These are phyloP conservation scores for Hyphodiscus sp. DNA, from an alignment of 2,329 filamentous ascomycete genomes.

Conservation along the genomic window DNA sequence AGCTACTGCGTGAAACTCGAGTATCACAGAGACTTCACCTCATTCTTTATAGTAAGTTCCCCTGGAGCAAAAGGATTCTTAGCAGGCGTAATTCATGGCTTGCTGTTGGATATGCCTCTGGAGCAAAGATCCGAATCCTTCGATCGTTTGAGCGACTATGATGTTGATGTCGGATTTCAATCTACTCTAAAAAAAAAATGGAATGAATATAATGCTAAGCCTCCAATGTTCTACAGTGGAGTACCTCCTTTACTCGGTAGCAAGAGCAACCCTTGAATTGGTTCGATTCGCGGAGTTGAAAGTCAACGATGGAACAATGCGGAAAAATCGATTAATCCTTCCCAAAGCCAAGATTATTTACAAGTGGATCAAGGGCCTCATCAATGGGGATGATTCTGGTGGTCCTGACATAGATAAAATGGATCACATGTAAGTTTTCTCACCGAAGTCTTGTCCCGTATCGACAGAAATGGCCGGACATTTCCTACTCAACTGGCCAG, in stretches of 20 bases:
- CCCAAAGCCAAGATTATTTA: slow-evolving; percentile 53
- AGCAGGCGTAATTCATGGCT: no score
- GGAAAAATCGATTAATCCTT: slow-evolving; percentile 51
- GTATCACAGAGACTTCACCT: slow-evolving; percentile 53
- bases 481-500: neutral
- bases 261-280: slow-evolving; percentile 53
- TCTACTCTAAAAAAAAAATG: no score
- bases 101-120: no score
- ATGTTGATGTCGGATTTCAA: no score
- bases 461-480: neutral
- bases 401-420: slow-evolving; percentile 38
- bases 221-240: slow-evolving; percentile 38
- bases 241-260: slow-evolving; percentile 53
- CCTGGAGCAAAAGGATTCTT: no score
- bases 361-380: slow-evolving; percentile 54
- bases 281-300: slow-evolving; percentile 58
- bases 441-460: neutral
- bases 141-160: no score
- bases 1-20: slow-evolving; percentile 5
- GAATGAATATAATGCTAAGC: no score
- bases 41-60: slow-evolving; percentile 44
- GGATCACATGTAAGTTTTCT: slow-evolving; percentile 26
- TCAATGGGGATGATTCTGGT: slow-evolving; percentile 42
- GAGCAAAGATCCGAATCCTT: no score
- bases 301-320: slow-evolving; percentile 54